Evolutionary conservation across 306 rosid species (phyloP).

Genomic region (Albizia julibrissin): DNA sequence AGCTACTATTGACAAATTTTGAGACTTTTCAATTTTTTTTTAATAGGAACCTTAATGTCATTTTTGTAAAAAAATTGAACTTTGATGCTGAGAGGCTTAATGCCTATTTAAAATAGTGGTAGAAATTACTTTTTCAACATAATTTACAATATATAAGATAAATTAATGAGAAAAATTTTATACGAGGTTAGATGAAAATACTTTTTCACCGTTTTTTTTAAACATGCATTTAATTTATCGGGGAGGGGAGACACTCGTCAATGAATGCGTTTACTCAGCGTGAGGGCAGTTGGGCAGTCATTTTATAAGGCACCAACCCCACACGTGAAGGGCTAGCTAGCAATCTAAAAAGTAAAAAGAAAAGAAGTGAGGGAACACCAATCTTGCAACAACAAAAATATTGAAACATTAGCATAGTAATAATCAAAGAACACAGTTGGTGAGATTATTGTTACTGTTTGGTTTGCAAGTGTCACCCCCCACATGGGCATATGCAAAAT

Average conservation of each 20-base stretch:
- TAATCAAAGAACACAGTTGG: neutral
- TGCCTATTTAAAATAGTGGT: too few species aligned
- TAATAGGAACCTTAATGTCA: too few species aligned
- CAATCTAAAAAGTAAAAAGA: too few species aligned
- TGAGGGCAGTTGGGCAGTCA: slow-evolving; percentile 7
- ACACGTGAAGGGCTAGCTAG: slow-evolving; percentile 12
- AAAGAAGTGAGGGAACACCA: neutral
- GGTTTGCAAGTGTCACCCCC: neutral
- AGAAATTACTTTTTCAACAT: too few species aligned
- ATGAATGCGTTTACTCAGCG: neutral
- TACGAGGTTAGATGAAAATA: too few species aligned
- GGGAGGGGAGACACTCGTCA: neutral
- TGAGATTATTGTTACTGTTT: neutral
- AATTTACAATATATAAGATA: too few species aligned
- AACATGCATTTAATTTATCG: too few species aligned
- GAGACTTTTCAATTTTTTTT: too few species aligned
- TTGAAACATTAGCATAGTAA: neutral
- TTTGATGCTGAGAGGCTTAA: neutral
- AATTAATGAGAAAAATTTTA: too few species aligned
- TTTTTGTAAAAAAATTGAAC: too few species aligned
- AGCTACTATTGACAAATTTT: too few species aligned
- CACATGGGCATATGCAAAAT: slow-evolving; percentile 8
- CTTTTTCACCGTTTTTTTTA: too few species aligned
- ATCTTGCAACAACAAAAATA: neutral
- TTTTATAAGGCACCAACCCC: neutral